Evolutionary conservation across 2,329 filamentous ascomycete species (phyloP).

Genomic region (Trichothecium sympodiale): DNA sequence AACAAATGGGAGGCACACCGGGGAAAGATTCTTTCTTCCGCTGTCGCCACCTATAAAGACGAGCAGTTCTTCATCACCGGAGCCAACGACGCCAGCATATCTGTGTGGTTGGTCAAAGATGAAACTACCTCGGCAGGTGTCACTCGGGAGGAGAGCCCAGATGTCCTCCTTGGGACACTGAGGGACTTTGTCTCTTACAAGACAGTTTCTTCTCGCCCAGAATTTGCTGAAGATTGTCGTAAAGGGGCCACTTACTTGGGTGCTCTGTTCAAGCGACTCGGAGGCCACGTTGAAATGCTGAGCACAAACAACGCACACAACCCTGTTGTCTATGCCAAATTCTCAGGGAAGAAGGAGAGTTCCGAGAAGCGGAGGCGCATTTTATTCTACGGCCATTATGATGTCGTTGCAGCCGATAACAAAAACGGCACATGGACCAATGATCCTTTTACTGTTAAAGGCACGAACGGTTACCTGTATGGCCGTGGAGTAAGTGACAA

Average conservation of each 20-base stretch:
- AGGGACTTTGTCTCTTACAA: conserved; percentile 84
- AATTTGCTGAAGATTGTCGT: conserved; percentile 84
- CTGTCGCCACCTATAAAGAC: conserved; percentile 56
- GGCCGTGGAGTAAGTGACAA: conserved; percentile 96
- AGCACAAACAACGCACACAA: conserved; percentile 71
- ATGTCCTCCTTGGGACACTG: conserved; percentile 58
- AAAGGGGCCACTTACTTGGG: conserved; percentile 86
- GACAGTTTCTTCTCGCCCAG: conserved; percentile 77
- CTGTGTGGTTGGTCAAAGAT: conserved; percentile 69
- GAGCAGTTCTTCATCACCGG: conserved; percentile 87
- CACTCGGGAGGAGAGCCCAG: conserved; percentile 19
- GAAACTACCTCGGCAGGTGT: conserved; percentile 24
- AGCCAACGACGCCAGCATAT: conserved; percentile 81
- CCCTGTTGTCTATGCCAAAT: conserved; percentile 86
- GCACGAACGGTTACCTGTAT: conserved; percentile 85
- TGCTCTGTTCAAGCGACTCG: conserved; percentile 82
- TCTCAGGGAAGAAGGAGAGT: conserved; percentile 62
- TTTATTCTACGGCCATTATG: conserved; percentile 96
- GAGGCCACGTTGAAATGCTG: conserved; percentile 83
- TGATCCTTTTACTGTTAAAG: conserved; percentile 82
- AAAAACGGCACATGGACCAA: conserved; percentile 73
- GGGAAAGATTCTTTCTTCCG: conserved; percentile 78
- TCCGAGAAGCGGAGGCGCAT: conserved; percentile 67
- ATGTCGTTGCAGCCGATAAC: conserved; percentile 84
- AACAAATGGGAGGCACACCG: conserved; percentile 73